Evolutionary conservation across 495 filamentous ascomycete species (phyloP), one percentile per base, ranked within the genome.

Genomic region (Aspergillus olivimuriae): DNA sequence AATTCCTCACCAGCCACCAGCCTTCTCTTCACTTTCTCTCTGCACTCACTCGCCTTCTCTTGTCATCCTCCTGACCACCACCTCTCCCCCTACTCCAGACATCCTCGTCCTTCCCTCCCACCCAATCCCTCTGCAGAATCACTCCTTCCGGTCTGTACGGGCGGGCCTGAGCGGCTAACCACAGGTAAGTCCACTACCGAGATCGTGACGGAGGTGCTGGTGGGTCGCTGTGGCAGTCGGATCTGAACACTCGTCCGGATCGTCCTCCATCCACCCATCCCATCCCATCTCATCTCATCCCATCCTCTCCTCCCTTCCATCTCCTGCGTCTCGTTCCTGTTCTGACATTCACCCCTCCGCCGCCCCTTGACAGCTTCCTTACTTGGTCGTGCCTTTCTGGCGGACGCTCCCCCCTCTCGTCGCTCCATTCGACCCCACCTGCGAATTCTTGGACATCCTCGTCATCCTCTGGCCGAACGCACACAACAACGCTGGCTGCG

Each of bases 291-390:
- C 56, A 61, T 59, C 53, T 52, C 50, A 46, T 55, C 56, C 55
- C 58, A 58, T 58, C 57, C 48, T 54, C 55, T 55, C 61, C 58
- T 50, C 65, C 60, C 55, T 63, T 51, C 56, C 59, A 53, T 61
- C 36, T 57, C 46, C 42, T 51, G 11, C 24, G 11, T 28, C 24
- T n/a, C n/a, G n/a, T n/a, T n/a, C 6, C 5, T 28, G 24, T 11
- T 28, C 24, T 28, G 6, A 11, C 11, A 5, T 11, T 6, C 24
- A 28, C 6, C 11, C 24, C 11, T 28, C 24, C 24, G 11, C 24
- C 11, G 6, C 24, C 24, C 24, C 24, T 28, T 6, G 24, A 28
- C 24, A 11, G 24, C 11, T 57, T 52, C 45, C 33, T 15, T 46
- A 28, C 32, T 38, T 26, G 36, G 37, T 60, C 56, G 58, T 61